Conservation (phyloP, 768 basidiomycete genomes). For the Crucibulum laeve region DNA sequence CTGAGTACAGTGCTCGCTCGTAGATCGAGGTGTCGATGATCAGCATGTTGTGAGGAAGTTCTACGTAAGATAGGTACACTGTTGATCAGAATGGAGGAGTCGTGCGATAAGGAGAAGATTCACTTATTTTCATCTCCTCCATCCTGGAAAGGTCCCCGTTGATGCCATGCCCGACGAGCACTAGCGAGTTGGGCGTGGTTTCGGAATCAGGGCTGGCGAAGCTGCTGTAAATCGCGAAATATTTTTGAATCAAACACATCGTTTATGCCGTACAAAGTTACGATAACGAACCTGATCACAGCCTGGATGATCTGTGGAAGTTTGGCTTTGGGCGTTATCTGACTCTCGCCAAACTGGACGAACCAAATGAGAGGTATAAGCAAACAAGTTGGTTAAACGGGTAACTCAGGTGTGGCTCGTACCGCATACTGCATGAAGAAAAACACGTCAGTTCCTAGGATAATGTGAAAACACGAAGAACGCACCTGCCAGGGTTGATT, state of each 20-base stretch:
- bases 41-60: constrained; percentile 70
- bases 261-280: neutral
- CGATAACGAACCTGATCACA: constrained; percentile 52
- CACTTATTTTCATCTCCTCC: constrained; percentile 80
- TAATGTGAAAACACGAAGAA: constrained; percentile 5
- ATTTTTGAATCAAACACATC: constrained; percentile 5
- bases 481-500: constrained; percentile 74
- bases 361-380: neutral
- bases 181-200: constrained; percentile 61
- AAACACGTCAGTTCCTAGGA: too few relatives aligned
- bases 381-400: too few relatives aligned
- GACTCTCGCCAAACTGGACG: constrained; percentile 73
- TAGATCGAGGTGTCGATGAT: constrained; percentile 59
- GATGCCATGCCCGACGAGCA: constrained; percentile 64
- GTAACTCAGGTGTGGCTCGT: constrained; percentile 15
- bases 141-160: constrained; percentile 54
- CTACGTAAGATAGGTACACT: constrained; percentile 25
- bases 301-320: constrained; percentile 71
- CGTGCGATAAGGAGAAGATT: constrained; percentile 4
- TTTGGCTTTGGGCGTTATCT: constrained; percentile 60
- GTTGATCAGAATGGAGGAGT: neutral
- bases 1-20: constrained; percentile 58
- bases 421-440: constrained; percentile 55
- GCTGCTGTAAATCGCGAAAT: constrained; percentile 42
- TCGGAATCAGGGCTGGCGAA: constrained; percentile 77